Conservation (phyloP, 768 basidiomycete genomes). For the Polyporus arcularius region DNA sequence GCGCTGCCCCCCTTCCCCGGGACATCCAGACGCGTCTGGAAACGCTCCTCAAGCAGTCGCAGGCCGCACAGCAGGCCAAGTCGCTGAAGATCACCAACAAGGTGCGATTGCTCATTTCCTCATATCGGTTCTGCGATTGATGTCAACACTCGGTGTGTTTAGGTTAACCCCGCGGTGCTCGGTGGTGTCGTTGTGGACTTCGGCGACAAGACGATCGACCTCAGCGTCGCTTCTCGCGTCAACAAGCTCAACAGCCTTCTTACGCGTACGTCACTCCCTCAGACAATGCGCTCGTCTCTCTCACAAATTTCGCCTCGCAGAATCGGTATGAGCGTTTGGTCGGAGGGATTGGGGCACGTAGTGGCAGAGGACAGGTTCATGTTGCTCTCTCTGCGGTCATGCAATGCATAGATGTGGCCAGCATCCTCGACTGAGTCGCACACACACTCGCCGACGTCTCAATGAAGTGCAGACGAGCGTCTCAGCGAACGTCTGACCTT, state of each 20-base stretch:
- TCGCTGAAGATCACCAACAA: constrained; percentile 93
- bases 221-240: constrained; percentile 91
- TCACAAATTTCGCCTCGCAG: background rate
- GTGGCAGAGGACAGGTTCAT: no score
- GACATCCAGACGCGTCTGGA: no score
- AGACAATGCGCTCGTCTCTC: background rate
- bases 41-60: no score
- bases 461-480: no score
- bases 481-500: no score
- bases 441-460: no score
- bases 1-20: no score
- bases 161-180: constrained; percentile 91
- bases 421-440: no score
- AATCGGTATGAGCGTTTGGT: constrained; percentile 15
- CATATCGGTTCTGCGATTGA: constrained; percentile 6
- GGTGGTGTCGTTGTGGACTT: constrained; percentile 96
- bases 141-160: background rate
- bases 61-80: no score
- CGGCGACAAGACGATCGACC: constrained; percentile 97
- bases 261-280: constrained; percentile 54
- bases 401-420: no score
- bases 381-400: no score
- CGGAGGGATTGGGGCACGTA: no score
- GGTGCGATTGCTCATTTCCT: constrained; percentile 44
- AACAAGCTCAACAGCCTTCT: constrained; percentile 92